These are phyloP conservation scores for Cladophialophora exuberans DNA, from an alignment of 2,329 filamentous ascomycete genomes.

Conservation along the genomic window DNA sequence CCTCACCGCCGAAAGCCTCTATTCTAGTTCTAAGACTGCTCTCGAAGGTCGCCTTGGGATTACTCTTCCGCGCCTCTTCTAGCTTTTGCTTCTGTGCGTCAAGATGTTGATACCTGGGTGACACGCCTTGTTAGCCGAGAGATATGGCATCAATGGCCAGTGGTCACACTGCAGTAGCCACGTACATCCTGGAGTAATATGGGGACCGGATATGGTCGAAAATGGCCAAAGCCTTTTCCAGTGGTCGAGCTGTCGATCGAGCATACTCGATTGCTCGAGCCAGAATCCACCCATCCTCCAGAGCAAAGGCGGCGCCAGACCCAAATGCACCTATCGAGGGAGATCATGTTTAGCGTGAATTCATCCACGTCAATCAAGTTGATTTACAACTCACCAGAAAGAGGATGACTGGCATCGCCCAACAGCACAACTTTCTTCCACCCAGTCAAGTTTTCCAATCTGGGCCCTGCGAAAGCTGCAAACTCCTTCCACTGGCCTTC, in stretches of 20 bases:
- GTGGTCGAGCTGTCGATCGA: constrained; percentile 24
- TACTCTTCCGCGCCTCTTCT: constrained; percentile 25
- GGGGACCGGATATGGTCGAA: constrained; percentile 46
- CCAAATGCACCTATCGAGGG: constrained; percentile 51
- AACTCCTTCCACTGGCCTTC: constrained; percentile 52
- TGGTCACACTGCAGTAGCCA: too few relatives aligned
- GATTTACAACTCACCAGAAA: constrained; percentile 47
- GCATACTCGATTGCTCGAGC: constrained; percentile 41
- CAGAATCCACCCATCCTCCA: constrained; percentile 52
- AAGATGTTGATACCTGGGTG: constrained; percentile 39
- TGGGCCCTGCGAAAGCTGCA: constrained; percentile 52
- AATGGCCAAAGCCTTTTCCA: constrained; percentile 39
- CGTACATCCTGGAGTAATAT: constrained; percentile 46
- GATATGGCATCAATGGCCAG: too few relatives aligned
- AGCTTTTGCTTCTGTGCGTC: constrained; percentile 32
- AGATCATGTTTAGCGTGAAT: too few relatives aligned
- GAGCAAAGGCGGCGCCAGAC: constrained; percentile 50
- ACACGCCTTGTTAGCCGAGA: not conserved
- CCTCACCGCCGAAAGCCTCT: constrained; percentile 38
- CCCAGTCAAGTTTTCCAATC: constrained; percentile 44
- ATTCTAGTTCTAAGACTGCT: constrained; percentile 37
- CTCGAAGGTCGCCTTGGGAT: constrained; percentile 36
- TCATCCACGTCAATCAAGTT: too few relatives aligned
- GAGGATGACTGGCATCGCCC: constrained; percentile 60
- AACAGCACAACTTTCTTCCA: constrained; percentile 55